These are phyloP conservation scores for Paraconiothyrium brasiliense DNA, from an alignment of 2,329 filamentous ascomycete genomes.

Conservation along the genomic window DNA sequence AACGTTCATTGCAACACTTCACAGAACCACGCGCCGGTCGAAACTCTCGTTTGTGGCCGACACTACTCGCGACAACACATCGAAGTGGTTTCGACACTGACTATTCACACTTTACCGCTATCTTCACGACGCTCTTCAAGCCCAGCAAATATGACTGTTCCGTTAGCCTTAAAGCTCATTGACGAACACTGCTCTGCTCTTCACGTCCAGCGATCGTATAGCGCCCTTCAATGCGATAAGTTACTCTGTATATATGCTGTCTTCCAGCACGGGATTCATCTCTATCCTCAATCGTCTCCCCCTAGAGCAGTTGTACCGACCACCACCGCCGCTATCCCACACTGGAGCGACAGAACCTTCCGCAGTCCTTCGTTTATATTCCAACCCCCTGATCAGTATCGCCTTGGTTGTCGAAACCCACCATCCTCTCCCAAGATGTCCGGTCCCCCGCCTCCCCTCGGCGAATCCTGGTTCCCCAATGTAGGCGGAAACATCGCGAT, in stretches of 20 bases:
- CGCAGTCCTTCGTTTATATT: not conserved
- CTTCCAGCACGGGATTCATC: not conserved
- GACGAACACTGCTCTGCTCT: constrained; percentile 3
- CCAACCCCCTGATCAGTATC: not conserved
- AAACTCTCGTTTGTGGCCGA: not conserved
- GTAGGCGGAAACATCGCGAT: constrained; percentile 47
- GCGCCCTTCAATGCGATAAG: not conserved
- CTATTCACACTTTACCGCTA: not conserved
- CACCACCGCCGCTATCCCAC: not conserved
- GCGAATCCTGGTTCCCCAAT: constrained; percentile 39
- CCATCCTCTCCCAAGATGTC: constrained; percentile 30
- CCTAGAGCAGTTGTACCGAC: not conserved
- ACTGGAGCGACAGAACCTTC: not conserved
- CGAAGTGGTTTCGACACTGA: not conserved
- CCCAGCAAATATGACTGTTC: not conserved
- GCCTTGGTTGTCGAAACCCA: not conserved
- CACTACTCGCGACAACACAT: not conserved
- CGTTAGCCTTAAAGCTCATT: not conserved
- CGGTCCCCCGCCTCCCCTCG: constrained; percentile 36
- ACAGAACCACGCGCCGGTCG: not conserved
- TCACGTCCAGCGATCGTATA: not conserved
- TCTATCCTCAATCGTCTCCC: not conserved
- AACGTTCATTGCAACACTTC: not conserved
- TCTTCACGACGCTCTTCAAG: constrained; percentile 6
- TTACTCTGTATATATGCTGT: not conserved